Evolutionary conservation across 31 red algal species (phyloP), one percentile per base, ranked within the genome.

Genomic region (Odonthalia washingtoniensis): DNA sequence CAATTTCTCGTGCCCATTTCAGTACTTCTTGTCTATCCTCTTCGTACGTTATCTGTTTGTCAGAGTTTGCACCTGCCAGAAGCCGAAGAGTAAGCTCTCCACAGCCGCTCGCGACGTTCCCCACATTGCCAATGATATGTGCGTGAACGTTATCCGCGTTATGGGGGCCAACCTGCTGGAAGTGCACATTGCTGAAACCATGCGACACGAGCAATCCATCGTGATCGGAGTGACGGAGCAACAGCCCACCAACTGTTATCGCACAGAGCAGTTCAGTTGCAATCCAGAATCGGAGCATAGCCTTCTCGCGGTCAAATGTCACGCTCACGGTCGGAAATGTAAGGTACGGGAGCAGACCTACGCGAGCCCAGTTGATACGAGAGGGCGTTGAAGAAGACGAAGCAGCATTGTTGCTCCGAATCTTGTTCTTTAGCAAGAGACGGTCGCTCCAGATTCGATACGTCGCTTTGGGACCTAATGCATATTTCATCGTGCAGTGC

Each of bases 1-100:
- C n/a, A n/a, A 67, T 34, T 12, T 67, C 64, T 67, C 64, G 64
- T 34, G 64, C 64, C 64, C 64, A 67, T 67, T 67, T 34, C 31
- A 67, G 64, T 2, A 67, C 64, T 12, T 67, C 64, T 3, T 28
- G 4, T 12, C 64, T 67, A 67, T 67, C 64, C 64, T 67, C 9
- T 34, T 67, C 64, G 64, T 34, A 67, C 4, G 64, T 67, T 3
- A 67, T 67, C 4, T 34, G 4, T 34, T 67, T 67, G 4, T 67
- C 64, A 28, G 12, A 34, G 12, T 67, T 67, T 67, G 64, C 64
- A 67, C 64, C 64, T 2, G 4, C 31, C 64, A 67, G 36, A 28
- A 67, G 36, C 31, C 64, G 64, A 3, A 67, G 64, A 67, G 64
- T 34, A 12, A 67, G 64, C 64, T 67, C 64, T 3, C 64, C 64